A percentile compares a stretch with the other conserved stretches of the same genome.
These are phyloP conservation scores for Chalaropsis ovoidea DNA, from an alignment of 2,329 filamentous ascomycete species.

Conservation along the genomic window DNA sequence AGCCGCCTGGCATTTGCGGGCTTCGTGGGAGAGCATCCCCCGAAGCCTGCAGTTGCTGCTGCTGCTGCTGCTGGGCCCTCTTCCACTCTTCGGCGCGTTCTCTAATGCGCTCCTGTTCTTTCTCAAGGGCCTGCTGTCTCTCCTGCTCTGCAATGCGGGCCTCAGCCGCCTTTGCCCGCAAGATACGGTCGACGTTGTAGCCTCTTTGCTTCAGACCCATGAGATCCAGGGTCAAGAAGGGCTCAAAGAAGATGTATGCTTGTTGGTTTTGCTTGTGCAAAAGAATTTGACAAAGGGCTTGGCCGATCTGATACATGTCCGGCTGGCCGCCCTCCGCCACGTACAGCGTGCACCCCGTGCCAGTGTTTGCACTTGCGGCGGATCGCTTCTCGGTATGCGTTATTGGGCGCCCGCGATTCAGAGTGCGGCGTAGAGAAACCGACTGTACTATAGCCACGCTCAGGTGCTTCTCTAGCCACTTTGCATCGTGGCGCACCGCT, in stretches of 20 bases:
- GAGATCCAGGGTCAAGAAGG: slow-evolving; percentile 76
- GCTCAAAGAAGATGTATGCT: slow-evolving; percentile 82
- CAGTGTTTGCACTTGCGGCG: slow-evolving; percentile 52
- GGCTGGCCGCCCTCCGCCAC: slow-evolving; percentile 58
- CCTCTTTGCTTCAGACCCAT: slow-evolving; percentile 73
- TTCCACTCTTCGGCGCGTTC: slow-evolving; percentile 42
- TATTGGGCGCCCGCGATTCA: slow-evolving; percentile 55
- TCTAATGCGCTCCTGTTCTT: slow-evolving; percentile 59
- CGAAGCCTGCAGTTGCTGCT: neutral
- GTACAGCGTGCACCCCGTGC: slow-evolving; percentile 57
- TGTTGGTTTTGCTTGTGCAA: slow-evolving; percentile 76
- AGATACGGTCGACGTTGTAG: slow-evolving; percentile 92
- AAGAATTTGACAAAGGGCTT: slow-evolving; percentile 71
- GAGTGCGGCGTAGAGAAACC: slow-evolving; percentile 65
- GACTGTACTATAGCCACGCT: slow-evolving; percentile 66
- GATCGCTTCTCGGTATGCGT: slow-evolving; percentile 65
- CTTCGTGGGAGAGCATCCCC: slow-evolving; percentile 28
- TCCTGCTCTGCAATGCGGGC: slow-evolving; percentile 78
- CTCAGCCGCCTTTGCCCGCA: slow-evolving; percentile 78
- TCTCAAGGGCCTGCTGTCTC: slow-evolving; percentile 61
- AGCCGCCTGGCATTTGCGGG: slow-evolving; percentile 29
- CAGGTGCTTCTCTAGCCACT: slow-evolving; percentile 83
- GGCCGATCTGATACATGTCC: slow-evolving; percentile 87
- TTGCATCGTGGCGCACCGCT: slow-evolving; percentile 72
- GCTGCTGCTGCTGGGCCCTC: slow-evolving; percentile 32